Conservation (phyloP, 257 asterid genomes). For the Fraxinus pennsylvanica region DNA sequence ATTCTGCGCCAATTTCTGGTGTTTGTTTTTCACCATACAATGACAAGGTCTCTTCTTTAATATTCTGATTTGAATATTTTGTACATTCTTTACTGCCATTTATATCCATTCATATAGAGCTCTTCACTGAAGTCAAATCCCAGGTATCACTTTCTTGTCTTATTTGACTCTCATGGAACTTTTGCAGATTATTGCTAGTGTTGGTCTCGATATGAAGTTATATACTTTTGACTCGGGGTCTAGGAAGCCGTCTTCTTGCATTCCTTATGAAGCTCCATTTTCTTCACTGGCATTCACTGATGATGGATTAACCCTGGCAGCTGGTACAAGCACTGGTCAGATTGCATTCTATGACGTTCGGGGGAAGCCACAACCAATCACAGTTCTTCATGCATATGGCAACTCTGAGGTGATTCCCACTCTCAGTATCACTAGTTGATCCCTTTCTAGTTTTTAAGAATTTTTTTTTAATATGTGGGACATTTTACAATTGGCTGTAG, state of each 20-base stretch:
- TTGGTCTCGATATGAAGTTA: conserved; percentile 94
- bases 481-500: neutral
- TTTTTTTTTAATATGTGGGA: conserved; percentile 20
- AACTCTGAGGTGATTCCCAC: conserved; percentile 66
- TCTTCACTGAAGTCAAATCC: conserved; percentile 15
- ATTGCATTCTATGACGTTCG: conserved; percentile 89
- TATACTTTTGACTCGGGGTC: conserved; percentile 85
- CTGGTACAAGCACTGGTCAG: conserved; percentile 93
- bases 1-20: conserved; percentile 93
- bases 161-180: conserved; percentile 16
- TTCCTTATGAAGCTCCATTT: conserved; percentile 88
- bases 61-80: conserved; percentile 14
- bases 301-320: conserved; percentile 90
- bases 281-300: conserved; percentile 88
- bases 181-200: conserved; percentile 84
- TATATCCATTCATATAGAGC: conserved; percentile 16
- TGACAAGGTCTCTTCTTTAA: conserved; percentile 74
- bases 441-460: conserved; percentile 23
- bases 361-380: conserved; percentile 91
- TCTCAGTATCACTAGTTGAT: conserved; percentile 18
- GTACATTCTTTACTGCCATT: neutral
- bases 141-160: conserved; percentile 14
- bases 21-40: conserved; percentile 91
- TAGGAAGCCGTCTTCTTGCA: conserved; percentile 77
- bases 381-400: conserved; percentile 89